These are phyloP conservation scores for Citrus sp. DNA, from an alignment of 345 rosid genomes.

Conservation along the genomic window DNA sequence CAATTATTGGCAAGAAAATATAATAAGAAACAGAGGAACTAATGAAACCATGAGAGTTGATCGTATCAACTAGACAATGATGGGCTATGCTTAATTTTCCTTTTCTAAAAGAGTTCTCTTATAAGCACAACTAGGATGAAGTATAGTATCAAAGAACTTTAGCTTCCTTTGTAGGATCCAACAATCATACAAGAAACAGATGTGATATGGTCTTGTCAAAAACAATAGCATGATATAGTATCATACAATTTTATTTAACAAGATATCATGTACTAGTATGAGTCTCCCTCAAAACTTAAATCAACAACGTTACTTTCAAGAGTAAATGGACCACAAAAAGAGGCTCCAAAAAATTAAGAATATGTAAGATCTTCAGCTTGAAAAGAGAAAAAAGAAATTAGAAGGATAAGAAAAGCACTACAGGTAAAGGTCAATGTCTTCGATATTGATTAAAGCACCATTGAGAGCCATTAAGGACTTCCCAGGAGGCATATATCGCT, in stretches of 20 bases:
- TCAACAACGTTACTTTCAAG: neutral
- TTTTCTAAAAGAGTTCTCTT: neutral
- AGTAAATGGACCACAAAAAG: conserved; percentile 4
- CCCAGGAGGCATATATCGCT: conserved; percentile 95
- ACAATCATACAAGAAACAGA: neutral
- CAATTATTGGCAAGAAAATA: neutral
- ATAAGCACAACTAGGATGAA: neutral
- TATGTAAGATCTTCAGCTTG: neutral
- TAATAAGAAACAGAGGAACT: neutral
- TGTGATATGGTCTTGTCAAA: neutral
- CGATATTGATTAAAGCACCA: conserved; percentile 94
- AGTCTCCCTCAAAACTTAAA: neutral
- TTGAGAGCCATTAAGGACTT: conserved; percentile 93
- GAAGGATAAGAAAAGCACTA: conserved; percentile 38
- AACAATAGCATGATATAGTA: neutral
- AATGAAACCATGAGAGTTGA: neutral
- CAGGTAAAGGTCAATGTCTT: conserved; percentile 92
- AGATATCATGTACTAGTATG: neutral
- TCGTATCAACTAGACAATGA: neutral
- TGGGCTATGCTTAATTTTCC: neutral
- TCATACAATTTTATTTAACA: neutral
- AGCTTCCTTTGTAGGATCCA: neutral
- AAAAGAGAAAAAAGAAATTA: conserved; percentile 10
- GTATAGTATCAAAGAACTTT: neutral
- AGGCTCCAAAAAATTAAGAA: neutral